These are phyloP conservation scores for Colletotrichum lentis DNA, from an alignment of 2,329 filamentous ascomycete genomes.

Conservation along the genomic window DNA sequence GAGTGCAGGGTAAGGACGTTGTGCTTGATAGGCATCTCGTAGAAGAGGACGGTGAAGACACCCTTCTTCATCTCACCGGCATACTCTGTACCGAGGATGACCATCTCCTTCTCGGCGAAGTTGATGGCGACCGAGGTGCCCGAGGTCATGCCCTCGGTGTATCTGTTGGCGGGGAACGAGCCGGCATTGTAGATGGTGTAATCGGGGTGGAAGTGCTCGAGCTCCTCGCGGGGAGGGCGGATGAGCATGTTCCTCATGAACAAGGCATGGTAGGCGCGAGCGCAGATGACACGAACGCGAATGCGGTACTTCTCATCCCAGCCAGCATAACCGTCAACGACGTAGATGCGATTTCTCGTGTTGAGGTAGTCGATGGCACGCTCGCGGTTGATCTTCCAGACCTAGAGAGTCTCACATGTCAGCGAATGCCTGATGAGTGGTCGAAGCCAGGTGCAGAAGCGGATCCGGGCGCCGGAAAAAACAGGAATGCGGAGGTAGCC, in stretches of 20 bases:
- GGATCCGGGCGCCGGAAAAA: conserved; percentile 18
- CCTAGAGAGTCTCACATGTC: conserved; percentile 61
- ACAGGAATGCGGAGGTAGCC: conserved; percentile 9
- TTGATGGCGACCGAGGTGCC: conserved; percentile 98
- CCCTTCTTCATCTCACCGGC: conserved; percentile 98
- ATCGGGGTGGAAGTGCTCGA: conserved; percentile 97
- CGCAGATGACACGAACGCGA: conserved; percentile 96
- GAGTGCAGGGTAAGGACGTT: conserved; percentile 98
- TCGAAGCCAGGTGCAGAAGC: neutral
- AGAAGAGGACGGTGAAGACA: conserved; percentile 98
- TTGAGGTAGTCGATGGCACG: conserved; percentile 99
- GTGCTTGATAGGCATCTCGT: conserved; percentile 99
- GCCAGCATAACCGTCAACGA: conserved; percentile 95
- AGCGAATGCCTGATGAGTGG: conserved; percentile 9
- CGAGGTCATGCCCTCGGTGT: conserved; percentile 98
- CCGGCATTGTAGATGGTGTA: conserved; percentile 99
- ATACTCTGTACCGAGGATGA: conserved; percentile 98
- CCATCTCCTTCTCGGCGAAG: conserved; percentile 99
- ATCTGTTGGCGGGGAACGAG: conserved; percentile 97
- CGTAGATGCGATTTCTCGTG: conserved; percentile 98
- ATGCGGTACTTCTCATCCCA: conserved; percentile 99
- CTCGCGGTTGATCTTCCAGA: conserved; percentile 99
- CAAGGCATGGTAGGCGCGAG: conserved; percentile 97
- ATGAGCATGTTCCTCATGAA: conserved; percentile 99
- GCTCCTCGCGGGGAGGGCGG: conserved; percentile 86